Percentiles rank a stretch among this genome's conserved stretches.
Evolutionary conservation across 108 stramenopile species (phyloP).

Genomic region (Skeletonema menzelii): DNA sequence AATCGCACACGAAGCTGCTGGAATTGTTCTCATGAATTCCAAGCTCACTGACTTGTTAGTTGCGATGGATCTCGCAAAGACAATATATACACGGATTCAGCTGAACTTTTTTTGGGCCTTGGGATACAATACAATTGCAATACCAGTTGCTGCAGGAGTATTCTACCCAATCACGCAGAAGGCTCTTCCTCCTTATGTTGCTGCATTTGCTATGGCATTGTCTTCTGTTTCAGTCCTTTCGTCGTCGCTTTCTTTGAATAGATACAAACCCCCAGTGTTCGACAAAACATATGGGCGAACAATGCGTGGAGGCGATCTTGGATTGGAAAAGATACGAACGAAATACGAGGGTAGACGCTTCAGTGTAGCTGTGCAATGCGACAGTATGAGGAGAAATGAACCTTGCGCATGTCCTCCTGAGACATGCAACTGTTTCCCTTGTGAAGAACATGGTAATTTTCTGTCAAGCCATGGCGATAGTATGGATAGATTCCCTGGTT

Average conservation of each 20-base stretch:
- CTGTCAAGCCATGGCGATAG: background rate
- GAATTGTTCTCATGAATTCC: slow-evolving; percentile 79
- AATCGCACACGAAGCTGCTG: slow-evolving; percentile 87
- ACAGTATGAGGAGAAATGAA: slow-evolving; percentile 33
- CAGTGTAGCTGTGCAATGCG: slow-evolving; percentile 35
- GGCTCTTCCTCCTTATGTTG: slow-evolving; percentile 68
- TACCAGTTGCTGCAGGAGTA: slow-evolving; percentile 87
- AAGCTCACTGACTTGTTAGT: slow-evolving; percentile 72
- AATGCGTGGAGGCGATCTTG: slow-evolving; percentile 40
- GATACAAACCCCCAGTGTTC: slow-evolving; percentile 50
- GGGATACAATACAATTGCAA: slow-evolving; percentile 81
- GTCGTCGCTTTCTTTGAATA: slow-evolving; percentile 47
- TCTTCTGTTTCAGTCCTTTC: slow-evolving; percentile 67
- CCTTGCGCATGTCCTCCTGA: slow-evolving; percentile 50
- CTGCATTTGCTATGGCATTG: slow-evolving; percentile 83
- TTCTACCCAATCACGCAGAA: slow-evolving; percentile 69
- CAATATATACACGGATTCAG: slow-evolving; percentile 74
- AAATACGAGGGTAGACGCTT: slow-evolving; percentile 13
- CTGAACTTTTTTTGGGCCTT: slow-evolving; percentile 87
- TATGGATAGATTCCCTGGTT: slow-evolving; percentile 26
- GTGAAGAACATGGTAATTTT: slow-evolving; percentile 43
- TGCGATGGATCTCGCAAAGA: slow-evolving; percentile 72
- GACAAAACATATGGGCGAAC: slow-evolving; percentile 49
- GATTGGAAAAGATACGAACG: slow-evolving; percentile 43
- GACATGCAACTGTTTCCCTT: slow-evolving; percentile 43